Evolutionary conservation across 2,329 filamentous ascomycete species (phyloP), one percentile per base, ranked within the genome.

Genomic region (Microdochium paspali): DNA sequence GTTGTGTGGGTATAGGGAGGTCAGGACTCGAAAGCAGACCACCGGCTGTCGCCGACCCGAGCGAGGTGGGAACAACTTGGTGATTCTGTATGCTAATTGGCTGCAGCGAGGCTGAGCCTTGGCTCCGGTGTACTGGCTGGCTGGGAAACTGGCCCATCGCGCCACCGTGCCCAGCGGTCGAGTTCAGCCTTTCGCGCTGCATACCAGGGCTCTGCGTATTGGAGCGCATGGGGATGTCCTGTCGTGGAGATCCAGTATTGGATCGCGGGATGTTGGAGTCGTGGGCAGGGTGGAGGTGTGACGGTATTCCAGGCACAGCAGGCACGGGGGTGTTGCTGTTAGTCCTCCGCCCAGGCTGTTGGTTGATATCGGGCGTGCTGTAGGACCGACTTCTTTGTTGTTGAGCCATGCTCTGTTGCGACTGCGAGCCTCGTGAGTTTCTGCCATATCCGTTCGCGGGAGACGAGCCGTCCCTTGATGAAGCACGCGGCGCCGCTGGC

Each of bases 321-420:
- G 86, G 86, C 5, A 89, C 77, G 62, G 50, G 69, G 62, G 56
- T 63, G 62, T 70, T 76, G 62, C 66, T 73, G 65, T 79, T 77
- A 53, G 74, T 70, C 46, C 71, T 65, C 60, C 80, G 72, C 60
- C 75, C 75, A 53, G 77, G 75, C 46, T 82, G 78, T 46, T 78
- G 83, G 54, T 94, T 88, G 56, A 95, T 95, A 63, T 97, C 90
- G 7, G 93, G 91, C 53, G 90, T 96, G 68, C 91, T 97, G 59
- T 94, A 94, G 31, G 90, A 95, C 53, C 93, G 80, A 68, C 87
- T 84, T 54, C 90, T 79, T 60, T 85, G 82, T 61, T 88, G 83
- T 53, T 83, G 70, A 61, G 76, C 66, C 53, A 74, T 71, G 57
- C 74, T 70, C 56, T 80, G 53, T 73, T 66, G 50, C 71, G 67